Conservation (phyloP, 306 rosid species). For the Trifolium fragiferum region DNA sequence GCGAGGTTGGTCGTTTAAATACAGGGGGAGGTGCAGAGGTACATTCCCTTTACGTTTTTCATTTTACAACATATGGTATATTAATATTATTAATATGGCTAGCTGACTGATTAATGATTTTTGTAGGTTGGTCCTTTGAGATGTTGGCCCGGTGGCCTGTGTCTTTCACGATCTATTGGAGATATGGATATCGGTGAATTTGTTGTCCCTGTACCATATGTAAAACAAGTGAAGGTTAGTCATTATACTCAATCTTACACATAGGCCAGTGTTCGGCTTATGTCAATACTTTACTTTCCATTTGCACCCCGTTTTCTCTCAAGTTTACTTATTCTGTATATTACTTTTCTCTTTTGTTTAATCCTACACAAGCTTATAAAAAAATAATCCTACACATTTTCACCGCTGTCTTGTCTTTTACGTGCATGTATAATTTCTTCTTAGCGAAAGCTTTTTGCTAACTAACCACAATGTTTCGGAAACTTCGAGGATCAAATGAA, state of each 20-base stretch:
- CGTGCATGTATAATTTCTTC: constrained; percentile 14
- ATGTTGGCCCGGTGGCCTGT: constrained; percentile 99
- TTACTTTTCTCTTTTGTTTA: constrained; percentile 15
- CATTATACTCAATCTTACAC: constrained; percentile 47
- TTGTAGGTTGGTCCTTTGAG: constrained; percentile 93
- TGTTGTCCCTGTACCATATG: constrained; percentile 94
- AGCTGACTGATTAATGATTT: constrained; percentile 35
- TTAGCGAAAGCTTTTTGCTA: constrained; percentile 26
- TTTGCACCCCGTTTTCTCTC: constrained; percentile 19
- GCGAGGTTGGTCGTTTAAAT: constrained; percentile 98
- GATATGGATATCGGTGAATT: constrained; percentile 97
- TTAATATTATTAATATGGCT: constrained; percentile 11
- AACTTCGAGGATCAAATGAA: constrained; percentile 34
- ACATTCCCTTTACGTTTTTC: constrained; percentile 35
- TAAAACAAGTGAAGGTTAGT: constrained; percentile 98
- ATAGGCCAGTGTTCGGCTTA: constrained; percentile 9
- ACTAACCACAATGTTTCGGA: constrained; percentile 16
- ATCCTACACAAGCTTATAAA: not conserved
- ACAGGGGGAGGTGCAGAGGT: constrained; percentile 99
- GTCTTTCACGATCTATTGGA: constrained; percentile 95
- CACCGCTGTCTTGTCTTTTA: constrained; percentile 6
- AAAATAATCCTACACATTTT: not conserved
- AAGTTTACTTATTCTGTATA: constrained; percentile 32
- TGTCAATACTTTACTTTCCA: constrained; percentile 35
- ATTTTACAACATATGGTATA: constrained; percentile 13